phyloP scores from a whole-genome alignment of 352 stramenopile species.

The Phytophthora cajani region DNA sequence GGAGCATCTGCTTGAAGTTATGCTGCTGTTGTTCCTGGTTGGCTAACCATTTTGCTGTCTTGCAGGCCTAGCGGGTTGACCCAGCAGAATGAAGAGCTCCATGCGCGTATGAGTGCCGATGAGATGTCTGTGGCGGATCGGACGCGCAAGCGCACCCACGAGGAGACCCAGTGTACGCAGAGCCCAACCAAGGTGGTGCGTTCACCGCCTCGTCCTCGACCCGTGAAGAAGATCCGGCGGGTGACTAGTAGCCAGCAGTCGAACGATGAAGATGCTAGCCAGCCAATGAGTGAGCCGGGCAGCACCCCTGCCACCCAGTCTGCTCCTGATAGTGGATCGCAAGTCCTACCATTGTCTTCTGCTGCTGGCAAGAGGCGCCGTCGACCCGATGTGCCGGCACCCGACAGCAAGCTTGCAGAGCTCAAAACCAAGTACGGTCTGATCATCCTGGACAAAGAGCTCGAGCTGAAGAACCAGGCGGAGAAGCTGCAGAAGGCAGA shows the following conservation, averaged over 20 bases:
- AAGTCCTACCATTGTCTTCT: not conserved
- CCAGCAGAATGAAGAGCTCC: slow-evolving; percentile 23
- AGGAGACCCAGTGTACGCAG: slow-evolving; percentile 39
- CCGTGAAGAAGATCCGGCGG: slow-evolving; percentile 28
- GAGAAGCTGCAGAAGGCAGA: slow-evolving; percentile 6
- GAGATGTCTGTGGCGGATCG: slow-evolving; percentile 25
- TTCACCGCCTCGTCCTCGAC: slow-evolving; percentile 20
- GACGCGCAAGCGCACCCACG: slow-evolving; percentile 34
- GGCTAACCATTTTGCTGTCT: slow-evolving; percentile 7
- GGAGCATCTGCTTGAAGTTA: not conserved
- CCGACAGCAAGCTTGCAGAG: slow-evolving; percentile 17
- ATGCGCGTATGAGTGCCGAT: slow-evolving; percentile 30
- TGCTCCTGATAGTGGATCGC: not conserved
- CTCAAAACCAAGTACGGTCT: slow-evolving; percentile 4
- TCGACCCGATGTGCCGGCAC: slow-evolving; percentile 3
- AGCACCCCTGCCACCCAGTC: slow-evolving; percentile 7
- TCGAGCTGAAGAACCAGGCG: not conserved
- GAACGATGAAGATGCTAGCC: slow-evolving; percentile 9
- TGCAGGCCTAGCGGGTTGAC: slow-evolving; percentile 41
- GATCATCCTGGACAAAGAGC: not conserved
- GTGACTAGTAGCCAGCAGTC: slow-evolving; percentile 12
- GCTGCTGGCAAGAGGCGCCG: slow-evolving; percentile 28
- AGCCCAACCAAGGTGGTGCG: slow-evolving; percentile 23
- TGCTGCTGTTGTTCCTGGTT: not conserved
- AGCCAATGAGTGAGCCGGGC: slow-evolving; percentile 14